Conservation (phyloP, 306 rosid genomes). For the Ceratonia siliqua region DNA sequence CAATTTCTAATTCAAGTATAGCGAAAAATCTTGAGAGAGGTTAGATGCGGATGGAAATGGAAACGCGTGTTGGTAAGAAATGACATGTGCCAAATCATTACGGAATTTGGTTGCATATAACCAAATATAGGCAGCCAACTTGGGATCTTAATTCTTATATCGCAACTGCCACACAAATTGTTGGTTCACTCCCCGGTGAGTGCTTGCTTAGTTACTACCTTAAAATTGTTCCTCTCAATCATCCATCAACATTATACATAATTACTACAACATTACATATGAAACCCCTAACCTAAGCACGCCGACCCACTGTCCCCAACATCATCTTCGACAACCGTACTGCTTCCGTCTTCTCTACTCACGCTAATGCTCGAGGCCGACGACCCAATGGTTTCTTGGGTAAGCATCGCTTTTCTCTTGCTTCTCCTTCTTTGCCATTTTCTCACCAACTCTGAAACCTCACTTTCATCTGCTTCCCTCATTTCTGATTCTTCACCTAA, state of each 20-base stretch:
- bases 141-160: slow-evolving; percentile 38
- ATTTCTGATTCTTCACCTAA: slow-evolving; percentile 21
- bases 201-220: no score
- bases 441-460: slow-evolving; percentile 57
- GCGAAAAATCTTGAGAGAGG: slow-evolving; percentile 25
- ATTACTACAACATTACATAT: no score
- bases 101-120: slow-evolving; percentile 25
- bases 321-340: slow-evolving; percentile 47
- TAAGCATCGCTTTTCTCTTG: slow-evolving; percentile 56
- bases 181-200: no score
- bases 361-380: slow-evolving; percentile 53
- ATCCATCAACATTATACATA: no score
- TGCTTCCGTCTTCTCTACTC: slow-evolving; percentile 52
- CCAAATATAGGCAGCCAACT: slow-evolving; percentile 31
- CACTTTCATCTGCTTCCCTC: slow-evolving; percentile 42
- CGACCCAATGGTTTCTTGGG: slow-evolving; percentile 53
- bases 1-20: no score
- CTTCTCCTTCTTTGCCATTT: slow-evolving; percentile 59
- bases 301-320: slow-evolving; percentile 76
- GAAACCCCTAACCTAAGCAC: slow-evolving; percentile 36
- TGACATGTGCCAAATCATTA: slow-evolving; percentile 40
- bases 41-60: slow-evolving; percentile 22
- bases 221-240: no score
- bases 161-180: background rate
- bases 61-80: slow-evolving; percentile 26